phyloP scores from a whole-genome alignment of 2,329 filamentous ascomycete species.

The Emergomyces pasteurianus region DNA sequence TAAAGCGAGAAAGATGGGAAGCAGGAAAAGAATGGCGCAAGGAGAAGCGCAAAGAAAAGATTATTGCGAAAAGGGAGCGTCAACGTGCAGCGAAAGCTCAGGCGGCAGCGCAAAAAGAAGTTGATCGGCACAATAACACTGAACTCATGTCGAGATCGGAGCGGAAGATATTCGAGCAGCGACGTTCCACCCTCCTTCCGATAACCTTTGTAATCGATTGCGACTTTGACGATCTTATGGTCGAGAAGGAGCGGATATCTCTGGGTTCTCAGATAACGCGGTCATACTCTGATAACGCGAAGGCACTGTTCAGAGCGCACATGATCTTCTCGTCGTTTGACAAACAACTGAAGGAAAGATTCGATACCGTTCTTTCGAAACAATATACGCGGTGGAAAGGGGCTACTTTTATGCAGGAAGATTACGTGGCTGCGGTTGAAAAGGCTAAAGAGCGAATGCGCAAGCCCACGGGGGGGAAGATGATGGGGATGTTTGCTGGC shows the following conservation, averaged over 20 bases:
- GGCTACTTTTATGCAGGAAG: slow-evolving; percentile 58
- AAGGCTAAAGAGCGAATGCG: slow-evolving; percentile 58
- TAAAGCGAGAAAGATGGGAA: slow-evolving; percentile 63
- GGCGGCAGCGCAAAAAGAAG: slow-evolving; percentile 16
- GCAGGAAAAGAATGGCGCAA: slow-evolving; percentile 51
- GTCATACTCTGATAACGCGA: slow-evolving; percentile 78
- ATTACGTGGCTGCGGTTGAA: slow-evolving; percentile 59
- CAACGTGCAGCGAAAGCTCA: slow-evolving; percentile 28
- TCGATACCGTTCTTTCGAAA: slow-evolving; percentile 60
- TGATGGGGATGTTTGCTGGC: slow-evolving; percentile 48
- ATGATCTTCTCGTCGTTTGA: slow-evolving; percentile 68
- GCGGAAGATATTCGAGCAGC: slow-evolving; percentile 13
- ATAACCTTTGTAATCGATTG: slow-evolving; percentile 81
- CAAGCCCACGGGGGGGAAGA: slow-evolving; percentile 40
- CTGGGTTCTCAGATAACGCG: slow-evolving; percentile 74
- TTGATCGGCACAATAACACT: slow-evolving; percentile 11
- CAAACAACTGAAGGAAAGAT: slow-evolving; percentile 61
- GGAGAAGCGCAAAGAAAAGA: slow-evolving; percentile 46
- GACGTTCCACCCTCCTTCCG: slow-evolving; percentile 49
- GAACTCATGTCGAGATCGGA: neutral
- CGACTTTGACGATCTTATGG: slow-evolving; percentile 83
- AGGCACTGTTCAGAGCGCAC: slow-evolving; percentile 55
- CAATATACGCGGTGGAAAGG: slow-evolving; percentile 71
- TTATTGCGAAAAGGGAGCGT: slow-evolving; percentile 41
- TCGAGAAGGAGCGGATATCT: slow-evolving; percentile 71